phyloP scores from a whole-genome alignment of 176 grass and related monocot genomes.

The Elymus sibiricus region DNA sequence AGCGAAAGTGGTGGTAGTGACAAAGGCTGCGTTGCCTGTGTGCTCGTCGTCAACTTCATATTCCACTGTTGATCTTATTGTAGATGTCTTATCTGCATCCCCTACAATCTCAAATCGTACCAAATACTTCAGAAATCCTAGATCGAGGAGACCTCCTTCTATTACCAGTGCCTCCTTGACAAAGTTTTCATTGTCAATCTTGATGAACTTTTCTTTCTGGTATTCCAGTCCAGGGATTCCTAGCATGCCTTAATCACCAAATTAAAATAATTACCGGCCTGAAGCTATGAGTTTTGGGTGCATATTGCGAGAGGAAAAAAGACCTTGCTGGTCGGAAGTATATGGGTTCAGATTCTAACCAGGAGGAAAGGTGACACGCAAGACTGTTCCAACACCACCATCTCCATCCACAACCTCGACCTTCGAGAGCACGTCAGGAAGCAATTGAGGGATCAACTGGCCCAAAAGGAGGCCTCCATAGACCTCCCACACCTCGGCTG shows the following conservation, averaged over 20 bases:
- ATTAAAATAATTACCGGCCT: not conserved
- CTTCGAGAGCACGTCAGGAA: slow-evolving; percentile 16
- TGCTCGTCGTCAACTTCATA: slow-evolving; percentile 5
- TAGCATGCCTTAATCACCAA: not conserved
- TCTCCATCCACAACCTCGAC: slow-evolving; percentile 26
- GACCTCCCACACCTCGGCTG: slow-evolving; percentile 23
- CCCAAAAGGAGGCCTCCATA: not conserved
- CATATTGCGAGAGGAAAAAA: not conserved
- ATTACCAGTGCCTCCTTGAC: slow-evolving; percentile 15
- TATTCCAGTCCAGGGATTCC: not conserved
- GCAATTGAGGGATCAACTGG: slow-evolving; percentile 10
- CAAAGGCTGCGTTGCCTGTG: not conserved
- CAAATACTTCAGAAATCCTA: slow-evolving; percentile 27
- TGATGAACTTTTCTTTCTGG: slow-evolving; percentile 17
- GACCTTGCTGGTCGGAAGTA: not conserved
- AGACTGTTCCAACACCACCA: slow-evolving; percentile 15
- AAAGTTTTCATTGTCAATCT: slow-evolving; percentile 24
- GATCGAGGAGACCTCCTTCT: slow-evolving; percentile 10
- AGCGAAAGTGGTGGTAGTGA: slow-evolving; percentile 5
- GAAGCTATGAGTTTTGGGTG: not conserved
- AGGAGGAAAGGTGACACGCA: slow-evolving; percentile 7
- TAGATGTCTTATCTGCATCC: not conserved
- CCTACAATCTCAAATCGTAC: slow-evolving; percentile 9
- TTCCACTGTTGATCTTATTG: slow-evolving; percentile 29
- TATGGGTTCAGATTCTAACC: slow-evolving; percentile 7